phyloP scores from a whole-genome alignment of 495 filamentous ascomycete genomes.

The Hypomontagnella submonticulosa region DNA sequence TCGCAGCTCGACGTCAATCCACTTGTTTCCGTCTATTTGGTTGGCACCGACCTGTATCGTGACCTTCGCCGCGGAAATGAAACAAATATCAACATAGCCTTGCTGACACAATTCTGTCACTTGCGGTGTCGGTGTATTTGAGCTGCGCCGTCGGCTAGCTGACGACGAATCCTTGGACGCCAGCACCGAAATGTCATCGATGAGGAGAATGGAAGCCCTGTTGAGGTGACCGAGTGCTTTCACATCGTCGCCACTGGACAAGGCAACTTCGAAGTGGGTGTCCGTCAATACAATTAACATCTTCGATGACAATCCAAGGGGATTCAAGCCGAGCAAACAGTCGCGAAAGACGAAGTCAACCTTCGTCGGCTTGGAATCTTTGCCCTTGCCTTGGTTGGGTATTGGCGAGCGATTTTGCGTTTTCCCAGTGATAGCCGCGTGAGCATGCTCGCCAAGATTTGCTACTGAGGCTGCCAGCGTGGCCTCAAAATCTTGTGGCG shows the following conservation, averaged over 20 bases:
- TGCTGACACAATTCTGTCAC: constrained; percentile 70
- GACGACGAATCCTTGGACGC: constrained; percentile 57
- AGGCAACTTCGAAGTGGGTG: constrained; percentile 69
- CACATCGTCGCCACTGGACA: constrained; percentile 69
- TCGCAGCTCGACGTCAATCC: constrained; percentile 80
- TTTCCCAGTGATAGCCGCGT: constrained; percentile 55
- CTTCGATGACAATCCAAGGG: constrained; percentile 77
- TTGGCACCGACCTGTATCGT: constrained; percentile 64
- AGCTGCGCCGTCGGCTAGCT: constrained; percentile 55
- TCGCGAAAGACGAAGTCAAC: constrained; percentile 80
- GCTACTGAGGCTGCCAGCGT: constrained; percentile 82
- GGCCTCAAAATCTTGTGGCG: constrained; percentile 77
- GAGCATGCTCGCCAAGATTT: constrained; percentile 73
- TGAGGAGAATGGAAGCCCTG: constrained; percentile 83
- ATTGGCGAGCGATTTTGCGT: constrained; percentile 22
- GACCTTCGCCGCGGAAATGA: constrained; percentile 80
- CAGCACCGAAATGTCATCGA: constrained; percentile 75
- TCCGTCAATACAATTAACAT: constrained; percentile 81
- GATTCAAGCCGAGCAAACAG: constrained; percentile 87
- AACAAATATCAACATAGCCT: constrained; percentile 87
- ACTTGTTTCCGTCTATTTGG: constrained; percentile 65
- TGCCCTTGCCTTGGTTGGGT: constrained; percentile 40
- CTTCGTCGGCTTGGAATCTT: constrained; percentile 60
- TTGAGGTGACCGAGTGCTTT: constrained; percentile 73
- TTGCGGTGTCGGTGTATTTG: constrained; percentile 66